Conservation (phyloP, 2,329 filamentous ascomycete genomes). For the Xylariales sp. region DNA sequence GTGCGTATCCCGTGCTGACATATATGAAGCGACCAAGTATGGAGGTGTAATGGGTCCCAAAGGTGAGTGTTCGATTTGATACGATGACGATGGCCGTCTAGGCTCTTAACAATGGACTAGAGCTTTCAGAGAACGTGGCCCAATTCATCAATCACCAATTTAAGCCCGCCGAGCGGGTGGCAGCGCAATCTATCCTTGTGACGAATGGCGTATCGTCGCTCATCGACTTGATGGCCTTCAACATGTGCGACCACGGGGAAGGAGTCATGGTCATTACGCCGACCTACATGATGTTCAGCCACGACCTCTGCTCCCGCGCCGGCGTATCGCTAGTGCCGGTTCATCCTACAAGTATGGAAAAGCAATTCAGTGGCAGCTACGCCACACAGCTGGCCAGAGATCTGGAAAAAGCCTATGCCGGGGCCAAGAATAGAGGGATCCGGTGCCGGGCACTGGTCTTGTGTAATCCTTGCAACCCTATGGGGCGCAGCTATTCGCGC, state of each 20-base stretch:
- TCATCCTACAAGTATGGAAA: not conserved
- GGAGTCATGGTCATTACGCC: not conserved
- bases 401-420: not conserved
- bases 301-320: not conserved
- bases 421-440: not conserved
- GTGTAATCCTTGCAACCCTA: conserved; percentile 1
- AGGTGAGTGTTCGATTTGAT: too few relatives aligned
- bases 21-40: not conserved
- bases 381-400: not conserved
- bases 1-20: not conserved
- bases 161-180: not conserved
- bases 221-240: not conserved
- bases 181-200: not conserved
- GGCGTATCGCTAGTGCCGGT: not conserved
- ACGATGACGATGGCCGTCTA: too few relatives aligned
- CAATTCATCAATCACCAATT: not conserved
- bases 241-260: not conserved
- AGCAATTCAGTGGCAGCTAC: not conserved
- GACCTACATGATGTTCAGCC: conserved; percentile 1
- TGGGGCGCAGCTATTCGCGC: not conserved
- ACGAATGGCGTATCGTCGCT: not conserved
- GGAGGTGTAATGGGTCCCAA: not conserved
- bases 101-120: too few relatives aligned
- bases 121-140: not conserved
- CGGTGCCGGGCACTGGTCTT: not conserved